Base-by-base conservation (phyloP, 1,139 yeast genomes). In the Insectozyma bohioensis region DNA sequence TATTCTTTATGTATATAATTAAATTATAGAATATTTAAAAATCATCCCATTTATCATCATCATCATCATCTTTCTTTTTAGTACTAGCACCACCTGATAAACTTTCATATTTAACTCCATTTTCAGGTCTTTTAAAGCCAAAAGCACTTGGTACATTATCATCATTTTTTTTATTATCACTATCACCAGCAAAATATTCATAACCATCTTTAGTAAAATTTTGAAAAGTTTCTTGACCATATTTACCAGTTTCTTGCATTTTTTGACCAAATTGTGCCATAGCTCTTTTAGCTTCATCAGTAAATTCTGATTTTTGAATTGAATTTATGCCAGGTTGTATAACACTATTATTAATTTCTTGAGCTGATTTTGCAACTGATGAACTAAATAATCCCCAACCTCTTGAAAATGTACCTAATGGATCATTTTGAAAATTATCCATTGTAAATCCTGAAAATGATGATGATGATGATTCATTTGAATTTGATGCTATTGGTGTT, bases 221-320 rank as follows among this genome's bases (percentile, higher is more conserved):
- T 46, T 74, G 77, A 59, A 81, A 80, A 8, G 84, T 81, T 48
- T 81, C 77, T 42, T 67, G 72, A 4, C 84, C 84, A 49, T 78
- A 81, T 43, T 72, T 75, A 23, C 95, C 87, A 1, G 97, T 87
- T 49, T 87, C 95, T 54, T 85, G 95, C 71, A 90, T 85, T 53
- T 80, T 86, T 56, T 85, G 95, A 29, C 97, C 97, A 65, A 90
- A 92, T 63, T 92, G 97, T 39, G 88, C 83, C 77, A 94, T 85
- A 17, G 97, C 98, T 49, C 86, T 76, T 45, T 75, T 80, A 7
- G 97, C 92, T 52, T 88, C 95, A 36, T 61, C 66, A 20, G 92
- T 78, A 28, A 86, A 60, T 42, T 90, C 97, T 42, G 85, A 79
- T 40, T 84, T 87, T 40, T 87, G 85, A 45, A 92, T 67, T 50